Evolutionary conservation across 2,329 filamentous ascomycete species (phyloP).

Genomic region (Aureobasidium pullulans): DNA sequence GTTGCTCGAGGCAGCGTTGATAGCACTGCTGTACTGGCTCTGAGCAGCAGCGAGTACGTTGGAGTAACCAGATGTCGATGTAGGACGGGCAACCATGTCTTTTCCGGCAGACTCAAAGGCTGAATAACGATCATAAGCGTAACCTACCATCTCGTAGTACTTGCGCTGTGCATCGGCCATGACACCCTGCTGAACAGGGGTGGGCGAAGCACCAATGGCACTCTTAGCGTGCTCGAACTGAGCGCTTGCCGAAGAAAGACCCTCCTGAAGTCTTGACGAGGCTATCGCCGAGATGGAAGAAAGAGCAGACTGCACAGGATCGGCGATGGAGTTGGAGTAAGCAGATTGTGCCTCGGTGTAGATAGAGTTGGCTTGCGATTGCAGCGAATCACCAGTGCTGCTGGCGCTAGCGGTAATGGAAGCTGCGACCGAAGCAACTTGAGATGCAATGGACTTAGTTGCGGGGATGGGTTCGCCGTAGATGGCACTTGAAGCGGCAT

Average conservation of each 20-base stretch:
- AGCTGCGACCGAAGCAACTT: conserved; percentile 28
- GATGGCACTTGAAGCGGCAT: conserved; percentile 50
- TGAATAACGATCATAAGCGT: conserved; percentile 72
- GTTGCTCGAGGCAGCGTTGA: conserved; percentile 26
- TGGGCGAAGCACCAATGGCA: conserved; percentile 57
- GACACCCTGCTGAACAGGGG: conserved; percentile 46
- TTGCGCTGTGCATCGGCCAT: conserved; percentile 56
- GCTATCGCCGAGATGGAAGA: conserved; percentile 60
- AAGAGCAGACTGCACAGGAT: conserved; percentile 42
- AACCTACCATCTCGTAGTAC: conserved; percentile 71
- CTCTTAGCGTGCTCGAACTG: conserved; percentile 64
- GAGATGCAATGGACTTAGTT: conserved; percentile 33
- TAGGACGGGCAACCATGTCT: conserved; percentile 43
- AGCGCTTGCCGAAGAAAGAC: conserved; percentile 61
- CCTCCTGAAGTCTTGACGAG: conserved; percentile 60
- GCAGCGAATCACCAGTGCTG: conserved; percentile 30
- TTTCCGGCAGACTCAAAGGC: conserved; percentile 68
- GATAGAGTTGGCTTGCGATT: conserved; percentile 45
- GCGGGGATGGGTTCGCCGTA: conserved; percentile 44
- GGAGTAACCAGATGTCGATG: conserved; percentile 56
- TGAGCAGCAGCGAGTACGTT: conserved; percentile 61
- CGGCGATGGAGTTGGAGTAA: conserved; percentile 58
- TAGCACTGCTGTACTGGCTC: conserved; percentile 28
- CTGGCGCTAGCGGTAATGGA: conserved; percentile 16
- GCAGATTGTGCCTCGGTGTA: conserved; percentile 61